Conservation (phyloP, 129 eudicot species). For the Lonicera japonica region DNA sequence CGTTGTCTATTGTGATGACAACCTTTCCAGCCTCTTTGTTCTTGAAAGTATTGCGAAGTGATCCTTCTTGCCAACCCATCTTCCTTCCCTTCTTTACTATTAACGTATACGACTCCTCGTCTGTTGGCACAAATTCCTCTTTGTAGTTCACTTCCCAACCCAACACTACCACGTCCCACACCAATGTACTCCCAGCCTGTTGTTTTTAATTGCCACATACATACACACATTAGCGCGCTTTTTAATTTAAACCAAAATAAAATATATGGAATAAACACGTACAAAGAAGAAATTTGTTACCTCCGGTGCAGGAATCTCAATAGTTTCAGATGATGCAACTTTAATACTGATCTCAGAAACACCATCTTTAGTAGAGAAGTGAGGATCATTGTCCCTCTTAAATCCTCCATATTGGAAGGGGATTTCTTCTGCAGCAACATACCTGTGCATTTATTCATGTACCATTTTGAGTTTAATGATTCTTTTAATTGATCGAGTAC, state of each 20-base stretch:
- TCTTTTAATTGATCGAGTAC: too few relatives aligned
- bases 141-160: constrained; percentile 68
- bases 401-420: constrained; percentile 40
- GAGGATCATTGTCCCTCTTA: constrained; percentile 16
- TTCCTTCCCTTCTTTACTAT: constrained; percentile 58
- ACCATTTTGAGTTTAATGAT: too few relatives aligned
- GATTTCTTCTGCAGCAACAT: constrained; percentile 31
- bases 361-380: constrained; percentile 20
- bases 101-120: constrained; percentile 50
- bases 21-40: constrained; percentile 71
- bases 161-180: constrained; percentile 69
- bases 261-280: background rate
- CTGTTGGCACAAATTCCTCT: constrained; percentile 79
- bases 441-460: constrained; percentile 13
- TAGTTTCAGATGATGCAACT: constrained; percentile 19
- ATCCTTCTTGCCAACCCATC: constrained; percentile 47
- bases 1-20: constrained; percentile 49
- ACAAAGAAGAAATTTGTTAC: constrained; percentile 8
- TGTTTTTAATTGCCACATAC: background rate
- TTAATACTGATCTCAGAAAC: constrained; percentile 26
- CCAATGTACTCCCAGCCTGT: constrained; percentile 58
- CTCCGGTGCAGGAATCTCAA: constrained; percentile 35
- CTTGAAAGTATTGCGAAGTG: constrained; percentile 44
- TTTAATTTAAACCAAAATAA: too few relatives aligned
- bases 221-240: too few relatives aligned